Base-by-base conservation (phyloP, 352 stramenopile genomes). In the Phytopythium delawarense region DNA sequence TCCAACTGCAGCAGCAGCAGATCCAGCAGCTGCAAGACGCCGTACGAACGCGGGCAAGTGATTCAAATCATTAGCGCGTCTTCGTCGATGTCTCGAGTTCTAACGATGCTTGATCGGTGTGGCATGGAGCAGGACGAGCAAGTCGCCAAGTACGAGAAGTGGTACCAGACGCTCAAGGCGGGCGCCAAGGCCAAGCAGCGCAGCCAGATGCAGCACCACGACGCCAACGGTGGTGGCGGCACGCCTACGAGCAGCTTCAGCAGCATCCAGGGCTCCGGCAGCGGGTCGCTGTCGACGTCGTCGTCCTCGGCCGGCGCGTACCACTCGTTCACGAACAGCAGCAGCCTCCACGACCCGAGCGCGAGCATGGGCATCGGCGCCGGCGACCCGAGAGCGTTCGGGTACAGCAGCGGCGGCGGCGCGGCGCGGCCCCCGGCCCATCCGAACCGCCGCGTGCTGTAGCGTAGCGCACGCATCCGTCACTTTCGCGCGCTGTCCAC, bases 141-240 rank as follows among this genome's bases (percentile, higher is more conserved):
- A 44, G 70, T 95, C 30, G 70, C 75, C 35, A 91, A 92, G 70
- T 95, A 92, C 44, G 86, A 95, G 39, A 89, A 91, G 46, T 95
- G 86, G 86, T 95, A 92, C 67, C 75, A 89, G 59, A 91, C 82
- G 15, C 77, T 95, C 25, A 92, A 92, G 66, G 86, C 82, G 51
- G 84, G 84, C 5, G 86, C 86, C 9, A 91, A 91, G 51, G 86
- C 86, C 4, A 95, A 95, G 60, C 86, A 91, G 58, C 78, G 87
- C 46, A 92, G 72, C 61, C 83, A 86, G 57, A 77, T 65, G 59
- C 61, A 69, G 55, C 68, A 79, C 52, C 59, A 63, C 53, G 67
- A 69, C 57, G 66, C 58, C 0, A 37, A 11, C 7, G 44, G 34
- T 2, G 39, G 59, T 12, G 59, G 54, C 6, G 23, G 53, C 16